Evolutionary conservation across 2,329 filamentous ascomycete genomes (phyloP), one percentile per base, ranked within the genome.

Genomic region (Zymoseptoria passerinii): DNA sequence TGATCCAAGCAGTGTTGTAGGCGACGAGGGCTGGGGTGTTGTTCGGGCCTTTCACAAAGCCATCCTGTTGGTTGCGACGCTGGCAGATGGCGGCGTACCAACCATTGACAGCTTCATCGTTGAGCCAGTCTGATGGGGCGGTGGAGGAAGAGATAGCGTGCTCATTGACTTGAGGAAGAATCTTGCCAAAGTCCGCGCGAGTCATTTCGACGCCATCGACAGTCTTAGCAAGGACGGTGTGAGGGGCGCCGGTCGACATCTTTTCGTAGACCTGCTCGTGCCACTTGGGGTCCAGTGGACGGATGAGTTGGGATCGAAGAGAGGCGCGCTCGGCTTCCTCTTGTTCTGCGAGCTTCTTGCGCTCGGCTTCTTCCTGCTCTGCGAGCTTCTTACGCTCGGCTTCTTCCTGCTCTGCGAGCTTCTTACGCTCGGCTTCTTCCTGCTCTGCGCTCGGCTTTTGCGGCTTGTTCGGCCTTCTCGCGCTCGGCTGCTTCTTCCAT

Each of bases 81-180:
- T 79, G 61, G 23, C 85, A 83, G 13, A 90, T 74, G 67, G 83
- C 81, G 28, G 79, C 73, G 27, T 90, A 77, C 52, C 83, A 82
- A 13, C 82, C 82, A 65, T 90, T 89, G 65, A 92, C 82, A 54
- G 88, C 82, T 65, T 89, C 85, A 70, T 92, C 89, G 63, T 92
- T 91, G 6, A 92, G 79, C 88, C 88, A 92, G 28, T 77, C 77
- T 2, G 53, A 40, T 44, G 0, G 73, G 23, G 29, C 50, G 18
- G 16, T 48, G 28, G 51, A 48, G 9, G 28, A 19, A 20, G 50
- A 51, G 10, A 29, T 28, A 16, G 57, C 52, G 27, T 54, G 44
- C 53, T 63, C 56, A 53, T 59, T 50, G n/a, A 27, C 48, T 71
- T 18, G 76, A 76, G 16, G 86, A 4, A 77, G 59, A 4, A 91